Evolutionary conservation across 192 early-diverging fungal species (phyloP).

Genomic region (Coemansia sp.): DNA sequence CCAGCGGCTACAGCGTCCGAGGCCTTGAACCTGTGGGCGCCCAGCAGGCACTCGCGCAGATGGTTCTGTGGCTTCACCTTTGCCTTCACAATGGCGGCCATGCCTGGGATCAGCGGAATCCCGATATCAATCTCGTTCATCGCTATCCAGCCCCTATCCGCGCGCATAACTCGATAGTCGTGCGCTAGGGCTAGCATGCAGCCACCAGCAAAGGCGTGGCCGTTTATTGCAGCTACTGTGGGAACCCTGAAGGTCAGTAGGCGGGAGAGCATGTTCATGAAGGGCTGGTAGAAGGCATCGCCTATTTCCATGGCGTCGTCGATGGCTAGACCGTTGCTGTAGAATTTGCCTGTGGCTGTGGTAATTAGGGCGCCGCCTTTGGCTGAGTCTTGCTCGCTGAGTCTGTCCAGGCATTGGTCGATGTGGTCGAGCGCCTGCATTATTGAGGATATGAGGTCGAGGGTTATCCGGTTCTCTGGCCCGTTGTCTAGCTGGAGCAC

Average conservation of each 20-base stretch:
- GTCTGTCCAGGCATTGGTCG: conserved; percentile 44
- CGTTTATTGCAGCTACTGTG: conserved; percentile 74
- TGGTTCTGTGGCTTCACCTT: conserved; percentile 57
- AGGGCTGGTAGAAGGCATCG: conserved; percentile 48
- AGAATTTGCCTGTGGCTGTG: conserved; percentile 67
- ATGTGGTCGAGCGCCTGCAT: conserved; percentile 60
- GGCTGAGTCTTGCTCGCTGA: conserved; percentile 36
- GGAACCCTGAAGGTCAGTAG: conserved; percentile 66
- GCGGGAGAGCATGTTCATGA: conserved; percentile 58
- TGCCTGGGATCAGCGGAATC: conserved; percentile 63
- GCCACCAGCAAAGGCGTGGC: conserved; percentile 81
- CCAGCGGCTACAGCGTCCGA: conserved; percentile 60
- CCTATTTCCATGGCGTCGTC: conserved; percentile 54
- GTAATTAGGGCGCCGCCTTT: conserved; percentile 61
- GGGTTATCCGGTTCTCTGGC: conserved; percentile 66
- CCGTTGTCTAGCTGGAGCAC: conserved; percentile 64
- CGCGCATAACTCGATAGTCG: conserved; percentile 74
- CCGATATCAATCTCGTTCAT: conserved; percentile 80
- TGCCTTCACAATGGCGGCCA: conserved; percentile 65
- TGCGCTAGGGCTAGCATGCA: conserved; percentile 58
- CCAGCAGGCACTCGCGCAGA: conserved; percentile 64
- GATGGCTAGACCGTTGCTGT: conserved; percentile 68
- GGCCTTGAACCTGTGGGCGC: conserved; percentile 59
- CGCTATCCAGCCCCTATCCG: conserved; percentile 70
- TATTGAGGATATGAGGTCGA: conserved; percentile 58